Conservation (phyloP, 2,329 filamentous ascomycete species). For the Phaeosphaeriaceae sp. region DNA sequence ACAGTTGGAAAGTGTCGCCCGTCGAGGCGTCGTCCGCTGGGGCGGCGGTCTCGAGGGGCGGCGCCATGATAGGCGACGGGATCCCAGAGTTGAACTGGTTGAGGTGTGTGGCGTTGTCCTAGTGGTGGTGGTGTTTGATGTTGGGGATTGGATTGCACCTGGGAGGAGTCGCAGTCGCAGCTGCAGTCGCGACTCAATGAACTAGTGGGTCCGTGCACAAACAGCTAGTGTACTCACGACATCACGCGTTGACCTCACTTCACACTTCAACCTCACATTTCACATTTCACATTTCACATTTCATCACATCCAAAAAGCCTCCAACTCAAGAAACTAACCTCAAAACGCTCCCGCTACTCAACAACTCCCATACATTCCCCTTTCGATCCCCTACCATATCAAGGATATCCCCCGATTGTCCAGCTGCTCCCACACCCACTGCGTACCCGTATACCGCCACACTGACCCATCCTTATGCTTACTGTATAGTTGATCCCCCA, state of each 20-base stretch:
- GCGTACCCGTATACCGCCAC: conserved; percentile 38
- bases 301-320: no score
- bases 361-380: conserved; percentile 32
- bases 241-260: no score
- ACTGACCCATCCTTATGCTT: conserved; percentile 32
- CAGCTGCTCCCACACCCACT: conserved; percentile 33
- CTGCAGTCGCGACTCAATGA: no score
- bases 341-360: conserved; percentile 26
- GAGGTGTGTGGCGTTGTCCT: conserved; percentile 3
- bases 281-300: no score
- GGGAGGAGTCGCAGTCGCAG: neutral
- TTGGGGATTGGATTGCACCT: no score
- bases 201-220: no score
- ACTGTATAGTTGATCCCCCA: conserved; percentile 28
- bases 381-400: conserved; percentile 29
- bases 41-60: conserved; percentile 40
- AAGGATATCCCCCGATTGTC: conserved; percentile 18
- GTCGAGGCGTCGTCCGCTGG: conserved; percentile 37
- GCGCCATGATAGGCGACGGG: conserved; percentile 39
- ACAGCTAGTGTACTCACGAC: no score
- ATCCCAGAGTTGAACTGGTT: conserved; percentile 19
- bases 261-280: neutral
- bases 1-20: conserved; percentile 60
- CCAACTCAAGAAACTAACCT: conserved; percentile 25
- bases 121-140: conserved; percentile 1